Base-by-base conservation (phyloP, 2,329 filamentous ascomycete species). In the Aureobasidium sp. region DNA sequence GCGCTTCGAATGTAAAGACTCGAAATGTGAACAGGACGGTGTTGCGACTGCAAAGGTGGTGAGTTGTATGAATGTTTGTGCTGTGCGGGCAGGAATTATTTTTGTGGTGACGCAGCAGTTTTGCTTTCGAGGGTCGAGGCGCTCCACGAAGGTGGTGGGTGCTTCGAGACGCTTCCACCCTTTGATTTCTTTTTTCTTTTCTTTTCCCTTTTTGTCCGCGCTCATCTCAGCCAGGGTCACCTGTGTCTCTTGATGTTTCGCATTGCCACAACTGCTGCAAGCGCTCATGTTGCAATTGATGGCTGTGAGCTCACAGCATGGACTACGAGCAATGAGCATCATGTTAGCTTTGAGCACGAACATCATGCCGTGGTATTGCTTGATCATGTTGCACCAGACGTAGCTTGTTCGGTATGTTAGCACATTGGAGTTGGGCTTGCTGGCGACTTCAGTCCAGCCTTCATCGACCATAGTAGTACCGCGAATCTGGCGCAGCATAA, bases 121-220 rank as follows among this genome's bases (percentile, higher is more conserved):
- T 45, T 57, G 37, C 15, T 47, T 47, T 27, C 30, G 27, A 37
- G 21, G 42, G 54, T 25, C 54, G 54, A 59, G 54, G 44, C 54
- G 53, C 41, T 32, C 32, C 44, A 37, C 42, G 54, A 59, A 59
- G 54, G 54, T 48, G 54, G 30, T 37, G 42, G 54, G 13, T 59
- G 54, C 54, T 65, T 65, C 64, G 49, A 32, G 62, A 65, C 62
- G 54, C 64, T 65, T 65, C 63, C 29, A 55, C 45, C 16, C 9
- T 1, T 10, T n/a, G 36, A 42, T 42, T 45, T 27, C n/a, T n/a
- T 5, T 30, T 36, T 53, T 54, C 53, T 34, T 16, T 45, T 27
- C 36, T 30, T 16, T 45, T n/a, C 16, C 27, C 7, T 30, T 32
- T 13, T 25, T 7, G 16, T 29, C 21, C 3, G 1, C 13, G 3